These are phyloP conservation scores for Symbiodinium pilosum DNA, from an alignment of 73 alveolate genomes.

Conservation along the genomic window DNA sequence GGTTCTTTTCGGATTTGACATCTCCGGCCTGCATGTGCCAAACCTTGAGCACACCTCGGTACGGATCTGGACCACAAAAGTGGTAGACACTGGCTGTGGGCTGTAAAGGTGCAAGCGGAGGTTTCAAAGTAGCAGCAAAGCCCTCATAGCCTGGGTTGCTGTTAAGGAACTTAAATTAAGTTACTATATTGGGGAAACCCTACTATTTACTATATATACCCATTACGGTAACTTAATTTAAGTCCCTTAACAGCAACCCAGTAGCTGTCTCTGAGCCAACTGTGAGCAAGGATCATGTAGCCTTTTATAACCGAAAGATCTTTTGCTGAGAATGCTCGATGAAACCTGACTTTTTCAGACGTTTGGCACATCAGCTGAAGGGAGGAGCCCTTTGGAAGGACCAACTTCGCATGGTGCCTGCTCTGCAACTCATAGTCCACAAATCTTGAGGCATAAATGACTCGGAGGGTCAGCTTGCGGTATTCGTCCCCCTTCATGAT, in stretches of 20 bases:
- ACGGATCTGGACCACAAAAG: neutral
- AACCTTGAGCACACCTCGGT: neutral
- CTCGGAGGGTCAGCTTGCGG: neutral
- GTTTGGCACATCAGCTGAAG: neutral
- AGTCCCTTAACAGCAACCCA: too few species aligned
- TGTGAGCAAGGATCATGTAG: neutral
- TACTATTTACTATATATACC: too few species aligned
- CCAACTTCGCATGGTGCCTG: neutral
- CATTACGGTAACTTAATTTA: too few species aligned
- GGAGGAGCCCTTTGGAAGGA: neutral
- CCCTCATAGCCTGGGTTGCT: neutral
- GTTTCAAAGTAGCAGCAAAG: neutral
- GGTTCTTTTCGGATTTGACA: neutral
- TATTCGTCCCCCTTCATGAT: neutral
- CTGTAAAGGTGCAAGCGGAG: neutral
- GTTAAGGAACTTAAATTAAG: too few species aligned
- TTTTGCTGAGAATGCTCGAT: neutral
- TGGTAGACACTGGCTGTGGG: conserved; percentile 3
- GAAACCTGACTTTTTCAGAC: neutral
- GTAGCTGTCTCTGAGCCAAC: neutral
- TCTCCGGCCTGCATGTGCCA: neutral
- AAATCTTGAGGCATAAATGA: neutral
- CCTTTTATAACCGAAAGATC: neutral
- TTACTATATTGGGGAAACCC: too few species aligned
- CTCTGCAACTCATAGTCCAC: neutral